phyloP scores from a whole-genome alignment of 164 flowering plant species.

The Echeveria elegans region DNA sequence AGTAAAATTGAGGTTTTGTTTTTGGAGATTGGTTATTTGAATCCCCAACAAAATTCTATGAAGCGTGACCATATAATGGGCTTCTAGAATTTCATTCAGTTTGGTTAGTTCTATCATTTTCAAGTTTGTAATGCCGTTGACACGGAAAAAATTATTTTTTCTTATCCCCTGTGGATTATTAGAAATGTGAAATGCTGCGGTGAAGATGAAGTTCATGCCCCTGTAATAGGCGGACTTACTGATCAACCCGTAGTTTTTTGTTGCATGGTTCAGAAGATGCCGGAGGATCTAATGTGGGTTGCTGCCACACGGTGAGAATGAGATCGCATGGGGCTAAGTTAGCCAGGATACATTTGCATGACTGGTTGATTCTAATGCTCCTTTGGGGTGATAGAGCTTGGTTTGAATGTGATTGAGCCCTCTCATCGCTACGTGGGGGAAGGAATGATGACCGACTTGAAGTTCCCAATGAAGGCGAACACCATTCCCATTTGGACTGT shows the following conservation, averaged over 20 bases:
- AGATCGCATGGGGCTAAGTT: constrained; percentile 47
- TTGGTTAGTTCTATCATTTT: too few relatives aligned
- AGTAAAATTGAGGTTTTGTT: too few relatives aligned
- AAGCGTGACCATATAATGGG: too few relatives aligned
- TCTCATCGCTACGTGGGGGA: constrained; percentile 70
- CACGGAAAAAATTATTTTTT: too few relatives aligned
- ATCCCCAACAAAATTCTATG: too few relatives aligned
- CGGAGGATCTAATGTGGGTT: not conserved
- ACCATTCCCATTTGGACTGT: constrained; percentile 82
- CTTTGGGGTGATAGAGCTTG: constrained; percentile 43
- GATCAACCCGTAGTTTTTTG: not conserved
- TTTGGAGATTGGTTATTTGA: too few relatives aligned
- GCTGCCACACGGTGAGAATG: constrained; percentile 21
- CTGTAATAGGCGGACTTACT: not conserved
- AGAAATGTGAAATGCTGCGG: not conserved
- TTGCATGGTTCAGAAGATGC: not conserved
- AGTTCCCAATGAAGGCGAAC: constrained; percentile 56
- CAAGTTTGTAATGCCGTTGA: too few relatives aligned
- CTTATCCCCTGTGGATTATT: not conserved
- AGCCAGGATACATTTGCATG: constrained; percentile 51
- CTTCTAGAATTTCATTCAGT: too few relatives aligned
- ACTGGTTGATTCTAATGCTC: constrained; percentile 69
- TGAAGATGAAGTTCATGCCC: not conserved
- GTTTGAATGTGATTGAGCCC: constrained; percentile 46
- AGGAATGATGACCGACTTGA: constrained; percentile 74